Evolutionary conservation across 106 monocot genomes (phyloP), one percentile per base, ranked within the genome.

Genomic region (Platanthera zijinensis): DNA sequence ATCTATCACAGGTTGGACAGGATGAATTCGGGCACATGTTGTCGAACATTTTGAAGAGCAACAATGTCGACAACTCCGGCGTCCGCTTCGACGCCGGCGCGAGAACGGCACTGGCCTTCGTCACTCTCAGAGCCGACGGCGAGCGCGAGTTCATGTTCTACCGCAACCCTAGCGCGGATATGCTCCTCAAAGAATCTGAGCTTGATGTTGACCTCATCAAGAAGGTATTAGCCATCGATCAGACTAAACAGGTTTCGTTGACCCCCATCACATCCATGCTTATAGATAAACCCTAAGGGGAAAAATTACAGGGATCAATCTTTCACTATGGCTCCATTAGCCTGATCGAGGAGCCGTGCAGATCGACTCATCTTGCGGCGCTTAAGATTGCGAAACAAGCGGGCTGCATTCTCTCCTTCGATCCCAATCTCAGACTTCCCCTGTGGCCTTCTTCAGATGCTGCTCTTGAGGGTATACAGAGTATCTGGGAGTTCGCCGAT

Each of bases 71-170:
- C 14, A 66, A 80, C 25, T 75, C 75, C 8, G 84, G 79, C 48
- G 52, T 80, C 21, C 71, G 75, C 21, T 84, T 79, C 12, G 84
- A 84, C 49, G 1, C 75, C 8, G 32, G 47, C 15, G 84, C 84
- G 50, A 64, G 80, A 51, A 84, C 79, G 6, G 84, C 84, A 13
- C 72, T 84, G 0, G 84, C 84, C n/a, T 84, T 84, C 18, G 84
- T 84, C 30, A 84, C 84, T 1, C 76, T 84, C 11, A 80, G 47
- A 25, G 57, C 57, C 15, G 67, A 81, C 25, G 80, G 80, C 30
- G 80, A 84, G 45, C 80, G 84, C 1, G 74, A 84, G 73, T 84
- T 84, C 73, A 84, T 84, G 81, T 84, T 84, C 74, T 81, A 76
- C 68, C 77, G 81, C 48, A 73, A 84, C 64, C 84, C 78, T 0